Conservation (phyloP, 139 green algal genomes). For the Auxenochlorella pyrenoidosa region DNA sequence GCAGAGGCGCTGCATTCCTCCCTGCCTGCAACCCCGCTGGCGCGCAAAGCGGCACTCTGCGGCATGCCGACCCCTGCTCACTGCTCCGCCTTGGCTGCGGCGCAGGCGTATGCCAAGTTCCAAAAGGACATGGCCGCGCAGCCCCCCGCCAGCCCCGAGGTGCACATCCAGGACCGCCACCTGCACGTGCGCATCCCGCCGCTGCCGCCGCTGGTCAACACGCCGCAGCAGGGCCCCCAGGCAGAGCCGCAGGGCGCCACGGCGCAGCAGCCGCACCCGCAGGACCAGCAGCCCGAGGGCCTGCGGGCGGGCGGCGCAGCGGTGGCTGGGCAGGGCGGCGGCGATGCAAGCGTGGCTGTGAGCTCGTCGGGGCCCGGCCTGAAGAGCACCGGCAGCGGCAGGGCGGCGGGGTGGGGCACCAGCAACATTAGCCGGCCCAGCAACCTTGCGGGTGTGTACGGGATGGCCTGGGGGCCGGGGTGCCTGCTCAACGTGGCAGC, state of each 20-base stretch:
- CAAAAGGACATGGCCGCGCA: conserved; percentile 27
- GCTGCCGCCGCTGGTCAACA: conserved; percentile 17
- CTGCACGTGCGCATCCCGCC: conserved; percentile 4
- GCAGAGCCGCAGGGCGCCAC: background rate
- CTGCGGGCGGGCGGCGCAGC: background rate
- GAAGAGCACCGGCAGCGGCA: background rate
- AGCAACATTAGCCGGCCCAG: conserved; percentile 10
- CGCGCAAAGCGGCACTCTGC: too few species aligned
- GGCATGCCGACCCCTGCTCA: too few species aligned
- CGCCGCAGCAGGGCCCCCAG: background rate
- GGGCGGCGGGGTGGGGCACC: background rate
- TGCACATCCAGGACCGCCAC: background rate
- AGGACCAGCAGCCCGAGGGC: background rate
- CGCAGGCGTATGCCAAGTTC: conserved; percentile 47
- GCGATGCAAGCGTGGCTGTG: background rate
- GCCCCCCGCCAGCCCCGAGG: conserved; percentile 5
- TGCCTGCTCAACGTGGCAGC: background rate
- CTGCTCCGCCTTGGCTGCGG: too few species aligned
- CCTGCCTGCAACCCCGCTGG: background rate
- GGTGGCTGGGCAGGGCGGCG: background rate
- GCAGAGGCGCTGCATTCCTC: background rate
- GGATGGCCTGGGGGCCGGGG: background rate
- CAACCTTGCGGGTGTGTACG: background rate
- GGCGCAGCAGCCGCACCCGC: background rate
- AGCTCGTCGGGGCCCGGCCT: background rate